These are phyloP conservation scores for Neoarthrinium moseri DNA, from an alignment of 2,329 filamentous ascomycete species.

Conservation along the genomic window DNA sequence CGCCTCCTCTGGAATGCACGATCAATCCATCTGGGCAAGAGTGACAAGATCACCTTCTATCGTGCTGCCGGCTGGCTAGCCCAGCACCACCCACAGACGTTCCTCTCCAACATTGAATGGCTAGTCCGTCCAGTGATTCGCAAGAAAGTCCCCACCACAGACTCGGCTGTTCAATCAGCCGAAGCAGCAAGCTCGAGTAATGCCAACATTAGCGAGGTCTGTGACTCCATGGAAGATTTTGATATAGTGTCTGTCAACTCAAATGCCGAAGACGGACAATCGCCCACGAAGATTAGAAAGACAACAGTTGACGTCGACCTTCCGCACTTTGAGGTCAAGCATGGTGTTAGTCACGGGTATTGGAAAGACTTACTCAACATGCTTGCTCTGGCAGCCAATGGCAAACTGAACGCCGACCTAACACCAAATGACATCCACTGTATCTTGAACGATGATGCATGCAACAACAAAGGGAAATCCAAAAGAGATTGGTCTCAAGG, in stretches of 20 bases:
- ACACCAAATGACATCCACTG: conserved; percentile 29
- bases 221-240: conserved; percentile 17
- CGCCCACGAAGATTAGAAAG: not conserved
- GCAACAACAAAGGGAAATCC: conserved; percentile 19
- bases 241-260: conserved; percentile 32
- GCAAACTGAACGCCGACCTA: conserved; percentile 39
- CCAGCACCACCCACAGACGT: conserved; percentile 51
- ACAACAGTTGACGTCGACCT: conserved; percentile 33
- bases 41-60: conserved; percentile 46
- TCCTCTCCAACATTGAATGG: conserved; percentile 54
- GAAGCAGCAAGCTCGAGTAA: not conserved
- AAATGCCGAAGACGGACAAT: conserved; percentile 23
- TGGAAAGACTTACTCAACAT: conserved; percentile 63
- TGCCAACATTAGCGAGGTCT: conserved; percentile 29
- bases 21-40: conserved; percentile 61
- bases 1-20: conserved; percentile 61
- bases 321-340: conserved; percentile 36
- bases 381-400: conserved; percentile 48
- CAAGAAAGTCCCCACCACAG: conserved; percentile 44
- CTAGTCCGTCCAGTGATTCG: conserved; percentile 53
- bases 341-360: conserved; percentile 57
- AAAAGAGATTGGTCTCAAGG: conserved; percentile 12
- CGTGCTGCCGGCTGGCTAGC: conserved; percentile 55
- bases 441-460: conserved; percentile 36
- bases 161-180: no score